Evolutionary conservation across 805 yeast species (phyloP).

Genomic region (Scheffersomyces spartinae): DNA sequence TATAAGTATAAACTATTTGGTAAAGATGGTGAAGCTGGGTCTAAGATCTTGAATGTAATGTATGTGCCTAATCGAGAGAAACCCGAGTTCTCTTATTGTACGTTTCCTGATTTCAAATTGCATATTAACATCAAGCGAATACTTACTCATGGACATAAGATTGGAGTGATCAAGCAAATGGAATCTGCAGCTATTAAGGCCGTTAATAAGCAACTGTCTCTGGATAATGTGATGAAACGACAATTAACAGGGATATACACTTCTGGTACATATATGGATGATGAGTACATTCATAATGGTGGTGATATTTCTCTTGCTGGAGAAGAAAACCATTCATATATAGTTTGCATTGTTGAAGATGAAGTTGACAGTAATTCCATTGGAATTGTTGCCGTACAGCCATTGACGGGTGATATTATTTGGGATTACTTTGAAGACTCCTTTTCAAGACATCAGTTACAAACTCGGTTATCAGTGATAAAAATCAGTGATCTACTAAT

Average conservation of each 20-base stretch:
- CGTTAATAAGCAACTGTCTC: slow-evolving; percentile 33
- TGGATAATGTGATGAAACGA: slow-evolving; percentile 48
- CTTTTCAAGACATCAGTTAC: slow-evolving; percentile 45
- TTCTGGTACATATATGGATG: slow-evolving; percentile 72
- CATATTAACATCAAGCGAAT: slow-evolving; percentile 68
- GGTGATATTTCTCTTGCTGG: slow-evolving; percentile 4
- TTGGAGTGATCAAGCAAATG: slow-evolving; percentile 78
- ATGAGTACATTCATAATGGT: slow-evolving; percentile 19
- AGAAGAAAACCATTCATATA: slow-evolving; percentile 5
- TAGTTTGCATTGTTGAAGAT: slow-evolving; percentile 11
- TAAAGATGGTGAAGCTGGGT: slow-evolving; percentile 65
- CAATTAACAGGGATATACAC: slow-evolving; percentile 65
- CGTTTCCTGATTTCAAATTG: slow-evolving; percentile 70
- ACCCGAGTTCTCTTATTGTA: slow-evolving; percentile 66
- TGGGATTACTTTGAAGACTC: slow-evolving; percentile 63
- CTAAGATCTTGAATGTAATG: slow-evolving; percentile 58
- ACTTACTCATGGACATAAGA: slow-evolving; percentile 60
- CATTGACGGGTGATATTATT: slow-evolving; percentile 64
- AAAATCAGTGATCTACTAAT: slow-evolving; percentile 66
- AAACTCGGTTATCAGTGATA: slow-evolving; percentile 62
- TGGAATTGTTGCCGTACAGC: slow-evolving; percentile 53
- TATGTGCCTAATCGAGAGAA: slow-evolving; percentile 47
- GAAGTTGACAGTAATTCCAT: slow-evolving; percentile 34
- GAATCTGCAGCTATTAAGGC: slow-evolving; percentile 72
- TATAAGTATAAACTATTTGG: slow-evolving; percentile 85